Base-by-base conservation (phyloP, 305 asterid genomes). In the Ajuga reptans region DNA sequence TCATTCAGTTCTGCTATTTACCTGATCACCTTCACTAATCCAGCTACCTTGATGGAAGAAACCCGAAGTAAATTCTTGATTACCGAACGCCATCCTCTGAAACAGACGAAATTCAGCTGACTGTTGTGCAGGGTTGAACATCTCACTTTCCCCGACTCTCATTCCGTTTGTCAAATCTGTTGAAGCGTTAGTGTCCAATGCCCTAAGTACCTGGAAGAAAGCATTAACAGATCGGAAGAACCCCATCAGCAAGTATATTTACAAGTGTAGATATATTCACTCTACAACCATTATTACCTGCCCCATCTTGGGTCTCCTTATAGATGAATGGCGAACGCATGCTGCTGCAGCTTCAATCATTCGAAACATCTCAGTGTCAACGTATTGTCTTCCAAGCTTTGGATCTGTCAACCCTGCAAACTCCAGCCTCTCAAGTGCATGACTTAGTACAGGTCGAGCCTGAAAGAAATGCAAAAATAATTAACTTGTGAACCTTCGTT, bases 301-400 rank as follows among this genome's bases (percentile, higher is more conserved):
- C 61, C 94, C 90, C 97, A 92, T 92, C 71, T 80, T 85, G 52
- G 98, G 98, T 76, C 98, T 83, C 71, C 87, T 88, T 18, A 78
- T 64, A 10, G 91, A 77, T 50, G 94, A 87, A 81, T 87, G 93
- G 49, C 96, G 90, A 64, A 88, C 84, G 36, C 97, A 90, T 24
- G 96, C 95, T 65, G 97, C 92, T 56, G 98, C 98, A 63, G 87
- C 92, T 81, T 90, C 96, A 56, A 87, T 79, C 88, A 90, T 72
- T 17, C 76, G 86, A 66, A 84, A 77, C 87, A 88, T 84, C 79
- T 92, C 96, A 41, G 74, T 53, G 6, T 72, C 84, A 8, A 64
- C 83, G 34, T 83, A 90, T 55, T 82, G 75, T 15, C 52, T 61
- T 69, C 79, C 82, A 1, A 92, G 94, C 73, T 79, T 81, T n/a